Conservation (phyloP, 2,329 filamentous ascomycete genomes). For the Colletotrichum neosansevieriae region DNA sequence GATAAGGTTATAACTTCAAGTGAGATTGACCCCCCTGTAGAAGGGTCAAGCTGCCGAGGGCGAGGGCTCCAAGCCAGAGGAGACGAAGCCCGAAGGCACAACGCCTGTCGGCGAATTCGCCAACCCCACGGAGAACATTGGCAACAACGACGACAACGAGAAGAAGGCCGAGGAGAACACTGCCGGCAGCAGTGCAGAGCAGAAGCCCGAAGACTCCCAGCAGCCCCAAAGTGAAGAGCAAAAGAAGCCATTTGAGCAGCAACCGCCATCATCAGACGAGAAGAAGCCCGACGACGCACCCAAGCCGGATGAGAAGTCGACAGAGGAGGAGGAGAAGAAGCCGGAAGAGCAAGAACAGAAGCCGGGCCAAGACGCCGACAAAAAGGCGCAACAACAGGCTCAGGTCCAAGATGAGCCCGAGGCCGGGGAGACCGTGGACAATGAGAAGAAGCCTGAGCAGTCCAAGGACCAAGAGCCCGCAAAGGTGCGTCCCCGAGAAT, state of each 20-base stretch:
- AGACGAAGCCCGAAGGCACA: conserved; percentile 28
- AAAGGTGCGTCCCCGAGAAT: conserved; percentile 27
- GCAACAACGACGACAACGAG: conserved; percentile 22
- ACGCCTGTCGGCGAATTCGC: conserved; percentile 34
- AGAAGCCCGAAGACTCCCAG: conserved; percentile 3
- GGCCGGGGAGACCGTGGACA: background rate
- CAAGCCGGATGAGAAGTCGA: background rate
- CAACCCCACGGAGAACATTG: conserved; percentile 6
- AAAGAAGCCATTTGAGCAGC: background rate
- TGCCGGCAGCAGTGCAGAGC: background rate
- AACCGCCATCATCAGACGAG: conserved; percentile 1
- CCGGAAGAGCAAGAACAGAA: conserved; percentile 8
- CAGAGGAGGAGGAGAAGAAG: conserved; percentile 18
- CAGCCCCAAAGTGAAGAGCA: conserved; percentile 6
- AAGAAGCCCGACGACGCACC: conserved; percentile 14
- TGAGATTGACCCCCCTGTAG: background rate
- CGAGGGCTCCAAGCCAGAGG: conserved; percentile 32
- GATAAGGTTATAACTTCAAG: background rate
- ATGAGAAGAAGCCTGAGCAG: conserved; percentile 30
- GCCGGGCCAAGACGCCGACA: conserved; percentile 13
- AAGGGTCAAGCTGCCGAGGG: conserved; percentile 22
- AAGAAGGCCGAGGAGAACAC: conserved; percentile 19
- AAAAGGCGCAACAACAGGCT: conserved; percentile 25
- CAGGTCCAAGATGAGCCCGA: conserved; percentile 29
- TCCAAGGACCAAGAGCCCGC: conserved; percentile 33